phyloP scores from a whole-genome alignment of 2,329 filamentous ascomycete genomes.

The Neopestalotiopsis sp. region DNA sequence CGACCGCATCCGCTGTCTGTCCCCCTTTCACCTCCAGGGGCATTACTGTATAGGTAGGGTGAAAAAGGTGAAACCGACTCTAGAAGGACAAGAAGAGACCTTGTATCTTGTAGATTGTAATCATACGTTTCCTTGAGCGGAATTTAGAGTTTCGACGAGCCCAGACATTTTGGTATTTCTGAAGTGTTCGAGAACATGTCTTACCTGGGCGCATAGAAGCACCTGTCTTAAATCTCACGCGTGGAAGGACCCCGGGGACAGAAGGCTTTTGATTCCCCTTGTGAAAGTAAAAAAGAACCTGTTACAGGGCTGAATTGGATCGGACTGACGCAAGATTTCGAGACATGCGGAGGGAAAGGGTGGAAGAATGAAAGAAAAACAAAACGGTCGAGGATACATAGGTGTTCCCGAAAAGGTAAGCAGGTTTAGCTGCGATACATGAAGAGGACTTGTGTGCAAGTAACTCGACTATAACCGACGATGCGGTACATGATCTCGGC shows the following conservation, averaged over 20 bases:
- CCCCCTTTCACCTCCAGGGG: neutral
- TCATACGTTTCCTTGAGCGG: slow-evolving; percentile 14
- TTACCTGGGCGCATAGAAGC: neutral
- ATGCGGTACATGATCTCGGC: neutral
- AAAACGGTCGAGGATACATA: neutral
- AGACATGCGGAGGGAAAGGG: neutral
- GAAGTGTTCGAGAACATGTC: slow-evolving; percentile 2
- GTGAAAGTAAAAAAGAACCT: neutral
- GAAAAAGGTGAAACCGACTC: slow-evolving; percentile 22
- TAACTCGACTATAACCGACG: neutral
- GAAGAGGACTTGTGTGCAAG: neutral
- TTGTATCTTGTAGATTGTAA: slow-evolving; percentile 27
- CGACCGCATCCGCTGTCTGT: neutral
- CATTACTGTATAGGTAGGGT: neutral
- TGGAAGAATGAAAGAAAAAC: neutral
- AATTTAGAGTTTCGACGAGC: slow-evolving; percentile 8
- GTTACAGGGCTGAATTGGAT: neutral
- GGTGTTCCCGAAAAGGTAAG: neutral
- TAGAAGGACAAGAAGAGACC: slow-evolving; percentile 19
- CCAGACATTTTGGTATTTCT: neutral
- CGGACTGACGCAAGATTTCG: neutral
- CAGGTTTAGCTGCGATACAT: neutral
- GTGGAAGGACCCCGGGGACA: neutral
- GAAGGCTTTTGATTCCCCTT: neutral
- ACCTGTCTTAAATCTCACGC: neutral